Base-by-base conservation (phyloP, 192 early-diverging fungal genomes). In the Coemansia sp. region DNA sequence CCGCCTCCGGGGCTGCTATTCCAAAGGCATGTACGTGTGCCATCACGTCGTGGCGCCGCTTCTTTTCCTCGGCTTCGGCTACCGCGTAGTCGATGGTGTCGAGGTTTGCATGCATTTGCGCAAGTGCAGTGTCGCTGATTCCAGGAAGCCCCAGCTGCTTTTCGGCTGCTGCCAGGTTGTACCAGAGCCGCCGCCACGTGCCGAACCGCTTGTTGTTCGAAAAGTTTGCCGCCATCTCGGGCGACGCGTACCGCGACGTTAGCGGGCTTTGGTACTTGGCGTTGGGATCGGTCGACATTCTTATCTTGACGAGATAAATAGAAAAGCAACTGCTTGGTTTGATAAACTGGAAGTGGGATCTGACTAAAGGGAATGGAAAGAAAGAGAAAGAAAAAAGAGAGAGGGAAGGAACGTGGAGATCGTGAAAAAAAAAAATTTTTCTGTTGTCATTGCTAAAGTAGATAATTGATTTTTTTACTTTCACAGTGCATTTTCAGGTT, bases 21-120 rank as follows among this genome's bases (percentile, higher is more conserved):
- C 94, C 96, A 82, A 94, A 94, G 18, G 95, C 92, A 81, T 99
- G 95, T 34, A 99, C 97, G 73, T 99, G 97, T n/a, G 97, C 95
- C 95, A 99, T 99, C 52, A 99, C 97, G 82, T 99, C 97, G 82
- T 99, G 97, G 16, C 97, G 87, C 16, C 95, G 87, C 60, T 89
- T 87, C 87, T 94, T 93, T 72, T 99, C 97, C 78, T 99, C 97
- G 34, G 78, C 88, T 38, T 89, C 90, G 39, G 95, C 97, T 43
- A 95, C 69, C 38, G 73, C 84, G 77, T 94, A 99, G 83, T 99
- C 97, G 73, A 97, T 96, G 71, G 93, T 89, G 68, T 81, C 73
- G 53, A 98, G 59, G 83, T 98, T 92, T 41, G 81, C 88, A 59
- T 90, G 74, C 97, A 99, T 99, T 81, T 98, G 86, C 56, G 87